Conservation (phyloP, 768 basidiomycete species). For the Filobasidium wieringae region DNA sequence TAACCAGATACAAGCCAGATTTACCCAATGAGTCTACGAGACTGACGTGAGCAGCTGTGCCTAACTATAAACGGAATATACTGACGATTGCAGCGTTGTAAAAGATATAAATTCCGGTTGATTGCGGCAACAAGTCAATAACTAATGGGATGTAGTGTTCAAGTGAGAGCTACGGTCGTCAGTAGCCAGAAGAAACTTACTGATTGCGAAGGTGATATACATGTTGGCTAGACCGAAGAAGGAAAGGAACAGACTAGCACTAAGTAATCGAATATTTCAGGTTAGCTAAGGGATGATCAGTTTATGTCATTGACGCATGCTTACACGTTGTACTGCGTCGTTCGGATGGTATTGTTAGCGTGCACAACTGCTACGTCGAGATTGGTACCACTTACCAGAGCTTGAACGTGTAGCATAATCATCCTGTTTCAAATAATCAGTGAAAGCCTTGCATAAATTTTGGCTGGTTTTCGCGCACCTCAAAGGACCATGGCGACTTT, state of each 20-base stretch:
- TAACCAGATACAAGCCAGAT: constrained; percentile 61
- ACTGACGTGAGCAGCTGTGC: not conserved
- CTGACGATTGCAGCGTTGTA: constrained; percentile 59
- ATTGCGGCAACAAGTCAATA: constrained; percentile 20
- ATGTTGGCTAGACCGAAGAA: constrained; percentile 90
- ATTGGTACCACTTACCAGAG: constrained; percentile 49
- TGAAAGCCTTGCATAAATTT: not conserved
- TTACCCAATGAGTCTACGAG: constrained; percentile 74
- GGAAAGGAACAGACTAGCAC: constrained; percentile 66
- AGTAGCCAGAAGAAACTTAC: constrained; percentile 77
- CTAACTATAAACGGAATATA: constrained; percentile 2
- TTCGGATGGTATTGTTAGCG: not conserved
- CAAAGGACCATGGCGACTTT: constrained; percentile 70
- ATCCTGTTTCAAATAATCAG: constrained; percentile 45
- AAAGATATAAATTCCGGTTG: constrained; percentile 48
- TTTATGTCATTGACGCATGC: too few relatives aligned
- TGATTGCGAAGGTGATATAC: constrained; percentile 92
- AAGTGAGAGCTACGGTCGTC: too few relatives aligned
- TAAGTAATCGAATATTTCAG: constrained; percentile 53
- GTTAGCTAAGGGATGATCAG: constrained; percentile 1
- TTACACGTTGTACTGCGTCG: constrained; percentile 23
- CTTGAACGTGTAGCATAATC: constrained; percentile 94
- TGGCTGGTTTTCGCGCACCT: constrained; percentile 28
- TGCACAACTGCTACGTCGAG: not conserved
- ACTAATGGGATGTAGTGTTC: too few relatives aligned